phyloP scores from a whole-genome alignment of 2,329 filamentous ascomycete genomes.

The Colletotrichum falcatum region DNA sequence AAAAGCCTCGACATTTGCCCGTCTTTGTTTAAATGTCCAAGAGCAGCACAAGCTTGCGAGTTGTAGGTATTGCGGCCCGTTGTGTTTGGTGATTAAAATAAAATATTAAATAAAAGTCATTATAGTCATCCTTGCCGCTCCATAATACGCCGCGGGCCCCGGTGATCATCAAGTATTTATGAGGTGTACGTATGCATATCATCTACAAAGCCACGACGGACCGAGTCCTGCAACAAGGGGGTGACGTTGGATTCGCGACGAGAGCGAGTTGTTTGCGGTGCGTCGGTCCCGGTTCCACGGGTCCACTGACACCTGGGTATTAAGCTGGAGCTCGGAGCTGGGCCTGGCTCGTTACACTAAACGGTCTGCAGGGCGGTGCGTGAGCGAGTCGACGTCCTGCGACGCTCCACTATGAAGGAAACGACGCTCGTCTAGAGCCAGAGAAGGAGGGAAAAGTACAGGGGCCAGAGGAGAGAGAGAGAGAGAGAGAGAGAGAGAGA shows the following conservation, averaged over 20 bases:
- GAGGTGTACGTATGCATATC: too few relatives aligned
- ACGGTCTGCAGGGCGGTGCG: conserved; percentile 24
- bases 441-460: neutral
- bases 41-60: conserved; percentile 20
- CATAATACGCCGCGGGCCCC: neutral
- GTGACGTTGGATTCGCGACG: conserved; percentile 15
- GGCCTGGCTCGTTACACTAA: conserved; percentile 28
- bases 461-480: too few relatives aligned
- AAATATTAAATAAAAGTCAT: too few relatives aligned
- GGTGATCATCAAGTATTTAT: neutral
- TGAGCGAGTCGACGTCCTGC: conserved; percentile 14
- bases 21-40: neutral
- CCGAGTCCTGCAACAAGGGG: conserved; percentile 3
- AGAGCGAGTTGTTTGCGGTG: conserved; percentile 6
- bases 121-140: neutral
- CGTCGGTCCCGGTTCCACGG: conserved; percentile 32
- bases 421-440: neutral
- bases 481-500: neutral
- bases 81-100: neutral
- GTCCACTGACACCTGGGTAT: conserved; percentile 36
- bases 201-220: neutral
- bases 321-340: conserved; percentile 18
- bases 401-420: conserved; percentile 14
- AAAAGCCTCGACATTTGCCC: conserved; percentile 6
- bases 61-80: conserved; percentile 16